A percentile compares a stretch with the other conserved stretches of the same genome.
These are phyloP conservation scores for Penicillium concentricum DNA, from an alignment of 2,329 filamentous ascomycete species.

Conservation along the genomic window DNA sequence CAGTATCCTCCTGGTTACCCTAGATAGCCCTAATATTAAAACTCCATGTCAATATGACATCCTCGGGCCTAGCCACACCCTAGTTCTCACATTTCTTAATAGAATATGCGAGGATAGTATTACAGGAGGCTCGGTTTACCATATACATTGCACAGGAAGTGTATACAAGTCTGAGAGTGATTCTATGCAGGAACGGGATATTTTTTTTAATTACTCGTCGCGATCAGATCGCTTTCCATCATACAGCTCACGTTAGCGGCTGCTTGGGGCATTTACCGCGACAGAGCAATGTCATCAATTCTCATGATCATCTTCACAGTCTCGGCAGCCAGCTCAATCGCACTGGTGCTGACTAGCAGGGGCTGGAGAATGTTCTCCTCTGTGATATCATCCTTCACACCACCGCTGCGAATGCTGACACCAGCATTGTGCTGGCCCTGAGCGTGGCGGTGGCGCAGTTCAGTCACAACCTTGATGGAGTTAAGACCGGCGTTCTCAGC, in stretches of 20 bases:
- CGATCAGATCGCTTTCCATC: constrained; percentile 26
- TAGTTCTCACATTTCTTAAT: neutral
- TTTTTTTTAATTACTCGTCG: constrained; percentile 29
- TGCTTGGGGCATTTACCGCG: constrained; percentile 34
- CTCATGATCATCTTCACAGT: constrained; percentile 92
- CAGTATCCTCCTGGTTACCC: neutral
- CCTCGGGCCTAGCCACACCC: too few species aligned
- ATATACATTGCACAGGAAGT: neutral
- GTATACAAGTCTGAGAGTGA: constrained; percentile 1
- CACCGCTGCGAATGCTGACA: constrained; percentile 96
- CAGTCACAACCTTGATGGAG: constrained; percentile 97
- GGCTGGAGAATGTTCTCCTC: constrained; percentile 97
- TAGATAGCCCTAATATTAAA: neutral
- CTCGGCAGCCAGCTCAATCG: constrained; percentile 94
- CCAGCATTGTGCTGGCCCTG: constrained; percentile 94
- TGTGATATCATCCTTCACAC: constrained; percentile 93
- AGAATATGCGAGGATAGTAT: neutral
- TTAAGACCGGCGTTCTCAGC: constrained; percentile 97
- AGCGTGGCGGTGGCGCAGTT: constrained; percentile 89
- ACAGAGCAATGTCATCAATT: constrained; percentile 66
- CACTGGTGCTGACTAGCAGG: constrained; percentile 92
- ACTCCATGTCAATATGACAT: neutral
- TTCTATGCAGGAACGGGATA: constrained; percentile 20
- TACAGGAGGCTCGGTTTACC: neutral
- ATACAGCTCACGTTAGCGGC: constrained; percentile 24